phyloP scores from a whole-genome alignment of 495 filamentous ascomycete genomes.

The Aspergillus diversus region DNA sequence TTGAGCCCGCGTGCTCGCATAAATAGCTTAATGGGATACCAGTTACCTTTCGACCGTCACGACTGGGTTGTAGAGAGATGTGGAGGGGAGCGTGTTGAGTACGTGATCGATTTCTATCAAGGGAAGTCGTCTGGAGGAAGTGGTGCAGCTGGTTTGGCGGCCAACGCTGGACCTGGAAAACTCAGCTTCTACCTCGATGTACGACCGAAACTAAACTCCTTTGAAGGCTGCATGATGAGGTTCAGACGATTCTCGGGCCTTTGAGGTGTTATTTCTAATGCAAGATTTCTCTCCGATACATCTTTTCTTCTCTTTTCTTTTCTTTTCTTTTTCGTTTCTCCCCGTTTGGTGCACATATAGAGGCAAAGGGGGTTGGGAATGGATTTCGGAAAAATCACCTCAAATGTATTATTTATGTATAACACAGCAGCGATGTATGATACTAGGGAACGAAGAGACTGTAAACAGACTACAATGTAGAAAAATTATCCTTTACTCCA shows the following conservation, averaged over 20 bases:
- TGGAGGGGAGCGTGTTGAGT: conserved; percentile 79
- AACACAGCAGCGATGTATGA: conserved; percentile 45
- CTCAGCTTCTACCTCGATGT: conserved; percentile 95
- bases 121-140: conserved; percentile 56
- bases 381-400: conserved; percentile 25
- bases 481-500: conserved; percentile 24
- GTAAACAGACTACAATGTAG: conserved; percentile 20
- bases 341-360: conserved; percentile 25
- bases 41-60: conserved; percentile 90
- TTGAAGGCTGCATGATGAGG: conserved; percentile 89
- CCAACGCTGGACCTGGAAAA: conserved; percentile 58
- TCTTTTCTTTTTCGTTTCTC: conserved; percentile 12
- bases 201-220: conserved; percentile 88
- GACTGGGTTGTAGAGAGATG: conserved; percentile 97
- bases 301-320: neutral
- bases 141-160: conserved; percentile 36
- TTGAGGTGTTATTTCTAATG: conserved; percentile 15
- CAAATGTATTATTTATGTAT: conserved; percentile 45
- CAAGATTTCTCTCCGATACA: neutral
- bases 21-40: conserved; percentile 83
- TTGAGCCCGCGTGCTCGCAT: conserved; percentile 82
- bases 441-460: conserved; percentile 26
- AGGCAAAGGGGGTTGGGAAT: conserved; percentile 35
- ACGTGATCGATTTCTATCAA: conserved; percentile 97
- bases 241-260: conserved; percentile 65